Conservation (phyloP, 495 filamentous ascomycete species). For the Aspergillus egyptiacus region DNA sequence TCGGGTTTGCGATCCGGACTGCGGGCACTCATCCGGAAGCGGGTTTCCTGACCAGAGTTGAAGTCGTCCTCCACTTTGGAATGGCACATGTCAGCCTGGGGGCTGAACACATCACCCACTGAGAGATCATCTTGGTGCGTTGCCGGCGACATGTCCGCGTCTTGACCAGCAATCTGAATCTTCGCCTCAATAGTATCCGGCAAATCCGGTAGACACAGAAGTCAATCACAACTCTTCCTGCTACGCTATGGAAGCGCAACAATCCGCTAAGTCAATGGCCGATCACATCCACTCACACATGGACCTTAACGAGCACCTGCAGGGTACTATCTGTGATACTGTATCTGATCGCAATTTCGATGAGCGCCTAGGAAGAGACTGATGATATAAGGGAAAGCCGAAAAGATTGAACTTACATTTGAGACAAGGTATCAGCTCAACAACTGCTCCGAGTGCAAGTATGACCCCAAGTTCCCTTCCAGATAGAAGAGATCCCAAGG, state of each 20-base stretch:
- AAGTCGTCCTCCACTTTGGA: constrained; percentile 21
- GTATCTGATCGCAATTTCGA: constrained; percentile 2
- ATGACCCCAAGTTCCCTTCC: not conserved
- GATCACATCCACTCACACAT: constrained; percentile 23
- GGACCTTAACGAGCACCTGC: constrained; percentile 17
- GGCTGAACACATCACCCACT: constrained; percentile 43
- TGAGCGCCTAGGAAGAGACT: not conserved
- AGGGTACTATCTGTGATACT: constrained; percentile 16
- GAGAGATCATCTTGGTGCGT: constrained; percentile 33
- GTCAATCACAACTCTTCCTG: constrained; percentile 6
- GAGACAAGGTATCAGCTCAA: not conserved
- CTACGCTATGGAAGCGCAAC: constrained; percentile 2
- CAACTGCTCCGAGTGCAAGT: not conserved
- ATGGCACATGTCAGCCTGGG: constrained; percentile 36
- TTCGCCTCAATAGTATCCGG: not conserved
- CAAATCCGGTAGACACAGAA: not conserved
- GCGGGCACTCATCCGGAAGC: constrained; percentile 29
- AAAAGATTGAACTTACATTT: not conserved
- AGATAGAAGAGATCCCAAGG: not conserved
- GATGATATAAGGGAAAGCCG: not conserved
- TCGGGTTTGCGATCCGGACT: constrained; percentile 24
- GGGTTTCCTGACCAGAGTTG: constrained; percentile 21
- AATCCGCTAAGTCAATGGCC: constrained; percentile 7
- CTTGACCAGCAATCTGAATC: not conserved
- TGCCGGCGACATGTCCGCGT: constrained; percentile 10